These are phyloP conservation scores for Xylaria cubensis DNA, from an alignment of 495 filamentous ascomycete species.

Conservation along the genomic window DNA sequence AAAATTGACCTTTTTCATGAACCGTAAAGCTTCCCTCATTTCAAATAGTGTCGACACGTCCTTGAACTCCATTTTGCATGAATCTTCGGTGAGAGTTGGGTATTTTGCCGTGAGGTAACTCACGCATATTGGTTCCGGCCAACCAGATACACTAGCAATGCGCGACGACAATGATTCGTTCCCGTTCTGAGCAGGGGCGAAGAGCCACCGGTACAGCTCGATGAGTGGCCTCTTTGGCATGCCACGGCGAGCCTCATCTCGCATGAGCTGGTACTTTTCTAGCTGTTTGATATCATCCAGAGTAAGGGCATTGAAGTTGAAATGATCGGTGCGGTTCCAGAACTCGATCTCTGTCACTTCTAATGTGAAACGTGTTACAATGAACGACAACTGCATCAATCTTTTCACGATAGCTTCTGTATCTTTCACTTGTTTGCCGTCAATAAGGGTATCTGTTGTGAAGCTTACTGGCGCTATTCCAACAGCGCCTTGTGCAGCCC, in stretches of 20 bases:
- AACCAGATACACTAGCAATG: too few relatives aligned
- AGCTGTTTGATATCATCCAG: neutral
- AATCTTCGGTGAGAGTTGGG: neutral
- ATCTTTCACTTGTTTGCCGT: neutral
- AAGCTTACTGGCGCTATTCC: neutral
- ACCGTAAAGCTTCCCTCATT: neutral
- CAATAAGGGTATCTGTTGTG: neutral
- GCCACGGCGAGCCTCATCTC: neutral
- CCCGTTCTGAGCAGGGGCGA: neutral
- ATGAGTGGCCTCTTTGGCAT: constrained; percentile 1
- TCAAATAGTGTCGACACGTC: neutral
- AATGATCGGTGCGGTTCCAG: neutral
- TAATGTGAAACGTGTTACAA: neutral
- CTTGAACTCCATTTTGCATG: neutral
- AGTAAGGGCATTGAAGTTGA: constrained; percentile 1
- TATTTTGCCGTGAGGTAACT: too few relatives aligned
- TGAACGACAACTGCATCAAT: neutral
- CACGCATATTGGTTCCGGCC: too few relatives aligned
- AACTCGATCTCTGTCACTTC: neutral
- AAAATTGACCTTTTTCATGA: neutral
- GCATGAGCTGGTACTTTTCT: neutral
- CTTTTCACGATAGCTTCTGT: neutral
- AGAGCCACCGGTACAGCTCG: neutral
- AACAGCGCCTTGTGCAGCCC: neutral
- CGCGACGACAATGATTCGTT: too few relatives aligned